Evolutionary conservation across 2,329 filamentous ascomycete genomes (phyloP).

Genomic region (Fusarium verticillioides): DNA sequence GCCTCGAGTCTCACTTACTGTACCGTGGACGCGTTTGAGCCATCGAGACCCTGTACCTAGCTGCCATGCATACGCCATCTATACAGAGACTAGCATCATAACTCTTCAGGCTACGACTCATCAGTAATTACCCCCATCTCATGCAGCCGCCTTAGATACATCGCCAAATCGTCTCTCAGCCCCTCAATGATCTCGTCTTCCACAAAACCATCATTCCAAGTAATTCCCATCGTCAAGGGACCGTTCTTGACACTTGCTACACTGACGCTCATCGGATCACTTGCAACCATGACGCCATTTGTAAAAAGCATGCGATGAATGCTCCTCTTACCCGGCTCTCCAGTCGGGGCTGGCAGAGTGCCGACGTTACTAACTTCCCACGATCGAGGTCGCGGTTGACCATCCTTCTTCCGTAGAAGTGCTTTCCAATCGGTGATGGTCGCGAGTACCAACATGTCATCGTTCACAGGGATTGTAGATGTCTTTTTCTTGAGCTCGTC

Average conservation of each 20-base stretch:
- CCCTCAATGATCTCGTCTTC: slow-evolving; percentile 51
- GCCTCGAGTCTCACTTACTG: background rate
- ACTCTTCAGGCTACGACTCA: background rate
- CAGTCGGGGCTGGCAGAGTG: slow-evolving; percentile 3
- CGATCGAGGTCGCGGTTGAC: slow-evolving; percentile 53
- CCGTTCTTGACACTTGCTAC: slow-evolving; percentile 58
- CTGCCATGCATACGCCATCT: background rate
- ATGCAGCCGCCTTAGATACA: slow-evolving; percentile 27
- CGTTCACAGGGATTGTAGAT: slow-evolving; percentile 54
- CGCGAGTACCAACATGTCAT: slow-evolving; percentile 54
- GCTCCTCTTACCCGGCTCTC: slow-evolving; percentile 41
- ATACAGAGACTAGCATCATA: background rate
- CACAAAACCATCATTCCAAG: slow-evolving; percentile 61
- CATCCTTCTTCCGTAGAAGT: slow-evolving; percentile 56
- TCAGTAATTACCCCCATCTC: slow-evolving; percentile 40
- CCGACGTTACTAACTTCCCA: slow-evolving; percentile 68
- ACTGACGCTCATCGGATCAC: slow-evolving; percentile 58
- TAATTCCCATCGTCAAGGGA: slow-evolving; percentile 55
- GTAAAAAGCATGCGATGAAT: slow-evolving; percentile 61
- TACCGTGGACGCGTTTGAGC: rapidly evolving
- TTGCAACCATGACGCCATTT: slow-evolving; percentile 58
- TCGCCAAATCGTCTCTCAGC: slow-evolving; percentile 52
- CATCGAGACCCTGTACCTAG: too few relatives aligned
- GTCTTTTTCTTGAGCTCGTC: slow-evolving; percentile 49
- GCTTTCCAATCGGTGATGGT: slow-evolving; percentile 57